These are phyloP conservation scores for Termitomyces sp. DNA, from an alignment of 768 basidiomycete genomes.

Conservation along the genomic window DNA sequence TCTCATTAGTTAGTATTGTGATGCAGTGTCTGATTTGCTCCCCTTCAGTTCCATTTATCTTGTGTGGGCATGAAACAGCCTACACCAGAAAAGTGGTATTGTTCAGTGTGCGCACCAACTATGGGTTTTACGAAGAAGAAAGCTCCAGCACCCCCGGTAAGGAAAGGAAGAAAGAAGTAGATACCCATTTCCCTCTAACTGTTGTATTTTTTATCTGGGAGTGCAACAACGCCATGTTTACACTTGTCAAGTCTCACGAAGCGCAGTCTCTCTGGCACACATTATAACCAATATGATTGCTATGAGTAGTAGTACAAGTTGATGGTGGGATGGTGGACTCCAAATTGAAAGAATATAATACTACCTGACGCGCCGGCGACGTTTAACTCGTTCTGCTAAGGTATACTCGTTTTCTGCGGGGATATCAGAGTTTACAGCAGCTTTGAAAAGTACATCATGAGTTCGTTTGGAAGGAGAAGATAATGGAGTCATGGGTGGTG, in stretches of 20 bases:
- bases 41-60: conserved; percentile 52
- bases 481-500: conserved; percentile 25
- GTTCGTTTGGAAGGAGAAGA: conserved; percentile 30
- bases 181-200: no score
- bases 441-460: not conserved
- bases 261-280: no score
- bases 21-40: not conserved
- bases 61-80: conserved; percentile 54
- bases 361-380: conserved; percentile 24
- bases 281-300: not conserved
- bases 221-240: no score
- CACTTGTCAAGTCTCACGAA: not conserved
- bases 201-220: not conserved
- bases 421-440: not conserved
- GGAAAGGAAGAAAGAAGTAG: conserved; percentile 23
- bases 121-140: conserved; percentile 14
- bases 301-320: not conserved
- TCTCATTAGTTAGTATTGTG: not conserved
- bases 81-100: conserved; percentile 52
- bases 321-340: no score
- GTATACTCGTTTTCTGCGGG: conserved; percentile 14
- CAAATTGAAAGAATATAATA: no score
- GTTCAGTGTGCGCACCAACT: conserved; percentile 42
- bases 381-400: conserved; percentile 41
- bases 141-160: conserved; percentile 19